Evolutionary conservation across 2,329 filamentous ascomycete species (phyloP).

Genomic region (Sporothrix sp.): DNA sequence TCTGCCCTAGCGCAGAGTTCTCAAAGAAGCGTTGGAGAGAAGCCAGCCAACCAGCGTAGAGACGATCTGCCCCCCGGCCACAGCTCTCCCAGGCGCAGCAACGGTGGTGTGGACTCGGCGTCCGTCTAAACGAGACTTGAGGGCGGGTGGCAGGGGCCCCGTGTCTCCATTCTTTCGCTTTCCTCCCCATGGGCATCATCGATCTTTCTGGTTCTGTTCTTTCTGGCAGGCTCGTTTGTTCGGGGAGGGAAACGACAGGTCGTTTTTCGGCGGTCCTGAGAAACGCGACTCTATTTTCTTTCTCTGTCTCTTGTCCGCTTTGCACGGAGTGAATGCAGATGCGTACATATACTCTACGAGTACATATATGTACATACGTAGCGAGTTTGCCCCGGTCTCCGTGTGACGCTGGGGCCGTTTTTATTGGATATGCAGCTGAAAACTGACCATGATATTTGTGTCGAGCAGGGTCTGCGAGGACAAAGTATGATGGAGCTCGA

Average conservation of each 20-base stretch:
- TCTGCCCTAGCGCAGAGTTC: no score
- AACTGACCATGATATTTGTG: no score
- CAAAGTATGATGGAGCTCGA: no score
- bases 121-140: neutral
- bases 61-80: neutral
- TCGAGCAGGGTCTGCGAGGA: no score
- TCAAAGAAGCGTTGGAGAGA: neutral
- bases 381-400: no score
- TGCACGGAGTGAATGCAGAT: no score
- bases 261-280: neutral
- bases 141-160: neutral
- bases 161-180: neutral
- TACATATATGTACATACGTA: no score
- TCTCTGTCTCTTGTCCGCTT: no score
- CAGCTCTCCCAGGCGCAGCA: neutral
- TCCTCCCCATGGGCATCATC: slow-evolving; percentile 1
- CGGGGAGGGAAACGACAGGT: neutral
- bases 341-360: no score
- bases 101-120: neutral
- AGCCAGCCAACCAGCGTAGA: neutral
- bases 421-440: no score
- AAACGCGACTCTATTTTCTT: no score
- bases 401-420: no score
- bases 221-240: neutral
- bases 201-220: neutral